Conservation (phyloP, 805 yeast species). For the Saccharomycopsis selenospora region DNA sequence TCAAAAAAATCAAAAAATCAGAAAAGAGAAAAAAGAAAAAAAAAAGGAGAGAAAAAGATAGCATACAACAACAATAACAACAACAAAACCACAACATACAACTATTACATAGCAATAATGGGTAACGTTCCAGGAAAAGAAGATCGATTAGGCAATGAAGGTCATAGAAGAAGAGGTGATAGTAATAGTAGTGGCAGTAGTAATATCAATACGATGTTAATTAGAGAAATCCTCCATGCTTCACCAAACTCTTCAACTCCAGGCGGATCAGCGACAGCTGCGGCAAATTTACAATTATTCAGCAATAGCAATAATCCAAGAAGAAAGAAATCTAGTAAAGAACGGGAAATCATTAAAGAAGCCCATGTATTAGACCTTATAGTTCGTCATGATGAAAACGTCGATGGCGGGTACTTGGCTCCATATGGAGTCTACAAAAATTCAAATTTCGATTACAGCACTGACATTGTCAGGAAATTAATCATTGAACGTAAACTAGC, state of each 20-base stretch:
- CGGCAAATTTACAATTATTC: neutral
- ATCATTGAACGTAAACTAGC: conserved; percentile 69
- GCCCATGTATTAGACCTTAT: conserved; percentile 49
- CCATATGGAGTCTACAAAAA: conserved; percentile 83
- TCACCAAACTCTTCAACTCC: conserved; percentile 8
- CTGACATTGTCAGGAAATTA: conserved; percentile 61
- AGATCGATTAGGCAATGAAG: conserved; percentile 24
- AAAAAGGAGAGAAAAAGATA: no score
- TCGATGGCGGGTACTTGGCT: conserved; percentile 91
- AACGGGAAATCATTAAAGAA: conserved; percentile 47
- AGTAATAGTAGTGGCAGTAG: conserved; percentile 18
- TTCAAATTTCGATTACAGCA: conserved; percentile 66
- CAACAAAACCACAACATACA: no score
- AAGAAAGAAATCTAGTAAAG: conserved; percentile 41
- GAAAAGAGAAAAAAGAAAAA: no score
- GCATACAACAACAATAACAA: no score
- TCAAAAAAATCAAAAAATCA: no score
- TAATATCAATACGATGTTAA: conserved; percentile 22
- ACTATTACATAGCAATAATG: no score
- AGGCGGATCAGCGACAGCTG: conserved; percentile 8
- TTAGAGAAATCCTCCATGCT: conserved; percentile 26
- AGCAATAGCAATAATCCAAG: no score
- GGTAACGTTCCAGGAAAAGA: conserved; percentile 44
- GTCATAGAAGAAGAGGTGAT: conserved; percentile 4
- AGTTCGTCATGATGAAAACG: conserved; percentile 58